Evolutionary conservation across 441 rosid species (phyloP).

Genomic region (Brassica hybrid): DNA sequence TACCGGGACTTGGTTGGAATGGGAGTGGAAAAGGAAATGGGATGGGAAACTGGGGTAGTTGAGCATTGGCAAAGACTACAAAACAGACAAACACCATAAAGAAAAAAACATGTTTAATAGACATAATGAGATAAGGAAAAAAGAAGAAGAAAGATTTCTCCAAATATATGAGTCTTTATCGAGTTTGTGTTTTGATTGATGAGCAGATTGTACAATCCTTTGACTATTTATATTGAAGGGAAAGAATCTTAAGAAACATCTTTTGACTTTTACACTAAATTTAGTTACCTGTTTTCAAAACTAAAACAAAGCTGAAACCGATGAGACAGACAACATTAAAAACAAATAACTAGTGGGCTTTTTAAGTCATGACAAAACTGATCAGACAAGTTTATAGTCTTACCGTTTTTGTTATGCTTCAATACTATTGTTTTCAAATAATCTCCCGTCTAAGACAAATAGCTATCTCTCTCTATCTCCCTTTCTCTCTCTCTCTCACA

Average conservation of each 20-base stretch:
- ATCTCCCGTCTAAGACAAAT: too few species aligned
- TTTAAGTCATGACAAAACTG: not conserved
- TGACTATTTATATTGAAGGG: not conserved
- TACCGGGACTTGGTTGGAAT: not conserved
- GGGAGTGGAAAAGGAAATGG: not conserved
- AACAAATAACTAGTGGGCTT: too few species aligned
- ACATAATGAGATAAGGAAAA: not conserved
- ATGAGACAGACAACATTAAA: too few species aligned
- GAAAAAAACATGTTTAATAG: not conserved
- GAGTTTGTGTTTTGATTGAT: not conserved
- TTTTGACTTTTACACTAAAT: too few species aligned
- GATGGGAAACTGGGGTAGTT: conserved; percentile 11
- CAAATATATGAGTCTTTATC: not conserved
- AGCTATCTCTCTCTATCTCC: too few species aligned
- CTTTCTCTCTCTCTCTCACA: not conserved
- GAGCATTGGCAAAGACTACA: conserved; percentile 20
- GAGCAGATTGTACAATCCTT: not conserved
- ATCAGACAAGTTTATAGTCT: not conserved
- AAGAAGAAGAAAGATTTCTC: not conserved
- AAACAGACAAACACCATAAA: not conserved
- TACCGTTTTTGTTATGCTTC: not conserved
- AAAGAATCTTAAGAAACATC: not conserved
- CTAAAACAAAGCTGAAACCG: too few species aligned
- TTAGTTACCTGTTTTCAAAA: not conserved
- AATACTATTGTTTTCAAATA: too few species aligned